These are phyloP conservation scores for Iris pallida DNA, from an alignment of 116 monocot genomes.

Conservation along the genomic window DNA sequence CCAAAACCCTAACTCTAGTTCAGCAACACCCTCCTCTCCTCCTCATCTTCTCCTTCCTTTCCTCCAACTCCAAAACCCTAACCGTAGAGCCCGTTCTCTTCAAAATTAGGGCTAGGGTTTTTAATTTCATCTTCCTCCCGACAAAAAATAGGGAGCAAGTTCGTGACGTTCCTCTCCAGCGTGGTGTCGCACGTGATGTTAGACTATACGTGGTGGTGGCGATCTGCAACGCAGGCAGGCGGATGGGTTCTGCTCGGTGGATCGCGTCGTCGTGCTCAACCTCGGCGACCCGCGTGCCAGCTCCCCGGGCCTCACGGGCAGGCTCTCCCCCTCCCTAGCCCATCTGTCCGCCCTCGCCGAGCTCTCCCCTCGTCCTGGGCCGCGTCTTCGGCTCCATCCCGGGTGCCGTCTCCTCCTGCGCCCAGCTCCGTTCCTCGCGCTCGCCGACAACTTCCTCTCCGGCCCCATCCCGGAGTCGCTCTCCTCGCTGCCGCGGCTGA, in stretches of 20 bases:
- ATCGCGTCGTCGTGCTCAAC: slow-evolving; percentile 29
- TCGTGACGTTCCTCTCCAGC: no score
- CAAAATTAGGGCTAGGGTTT: no score
- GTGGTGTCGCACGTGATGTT: no score
- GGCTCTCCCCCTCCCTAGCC: slow-evolving; percentile 23
- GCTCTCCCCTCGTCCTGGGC: slow-evolving; percentile 46
- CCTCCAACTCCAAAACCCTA: no score
- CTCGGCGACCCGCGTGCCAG: slow-evolving; percentile 56
- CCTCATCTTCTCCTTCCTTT: no score
- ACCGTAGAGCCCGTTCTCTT: no score
- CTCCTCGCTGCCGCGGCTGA: slow-evolving; percentile 16
- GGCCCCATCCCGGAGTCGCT: slow-evolving; percentile 30
- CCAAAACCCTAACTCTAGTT: no score
- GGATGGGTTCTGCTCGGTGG: slow-evolving; percentile 39
- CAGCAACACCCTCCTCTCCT: no score
- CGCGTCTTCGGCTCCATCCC: slow-evolving; percentile 39
- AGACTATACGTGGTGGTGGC: no score
- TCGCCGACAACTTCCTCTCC: slow-evolving; percentile 45
- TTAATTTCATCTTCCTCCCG: no score
- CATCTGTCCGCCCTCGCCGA: slow-evolving; percentile 34
- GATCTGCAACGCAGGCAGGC: no score
- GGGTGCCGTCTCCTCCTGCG: slow-evolving; percentile 10
- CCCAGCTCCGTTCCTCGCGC: slow-evolving; percentile 44
- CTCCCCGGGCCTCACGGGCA: slow-evolving; percentile 36
- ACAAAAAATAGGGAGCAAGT: no score